phyloP scores from a whole-genome alignment of 768 basidiomycete species.

The Suillus subluteus region DNA sequence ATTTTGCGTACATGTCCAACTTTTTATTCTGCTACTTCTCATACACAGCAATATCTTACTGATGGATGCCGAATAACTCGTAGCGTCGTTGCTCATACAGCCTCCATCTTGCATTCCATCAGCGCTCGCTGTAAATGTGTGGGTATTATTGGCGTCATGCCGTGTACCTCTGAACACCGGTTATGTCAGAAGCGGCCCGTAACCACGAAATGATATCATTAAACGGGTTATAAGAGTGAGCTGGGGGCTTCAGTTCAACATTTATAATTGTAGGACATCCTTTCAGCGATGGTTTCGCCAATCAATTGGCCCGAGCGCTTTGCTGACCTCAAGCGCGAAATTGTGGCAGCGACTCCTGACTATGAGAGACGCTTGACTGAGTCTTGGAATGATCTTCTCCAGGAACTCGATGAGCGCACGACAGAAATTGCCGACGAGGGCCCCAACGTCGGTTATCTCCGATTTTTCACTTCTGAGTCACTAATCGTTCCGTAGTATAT shows the following conservation, averaged over 20 bases:
- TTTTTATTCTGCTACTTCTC: background rate
- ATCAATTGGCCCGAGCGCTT: conserved; percentile 45
- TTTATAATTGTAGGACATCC: conserved; percentile 2
- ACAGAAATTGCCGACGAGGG: conserved; percentile 50
- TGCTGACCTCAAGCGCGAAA: conserved; percentile 57
- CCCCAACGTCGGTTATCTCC: conserved; percentile 44
- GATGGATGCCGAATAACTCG: background rate
- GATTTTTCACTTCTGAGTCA: background rate
- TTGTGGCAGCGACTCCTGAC: conserved; percentile 54
- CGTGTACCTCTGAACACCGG: conserved; percentile 7
- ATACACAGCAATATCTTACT: background rate
- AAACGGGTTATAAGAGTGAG: conserved; percentile 20
- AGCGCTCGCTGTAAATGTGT: background rate
- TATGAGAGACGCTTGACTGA: conserved; percentile 51
- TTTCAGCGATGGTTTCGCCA: background rate
- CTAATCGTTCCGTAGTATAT: conserved; percentile 46
- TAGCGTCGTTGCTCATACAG: background rate
- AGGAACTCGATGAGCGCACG: conserved; percentile 50
- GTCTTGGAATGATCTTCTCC: conserved; percentile 63
- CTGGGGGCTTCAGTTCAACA: background rate
- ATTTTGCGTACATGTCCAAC: background rate
- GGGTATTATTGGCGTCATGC: background rate
- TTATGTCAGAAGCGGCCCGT: conserved; percentile 12
- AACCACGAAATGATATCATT: background rate
- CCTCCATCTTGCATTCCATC: background rate